These are phyloP conservation scores for Rhizoclosmatium globosum DNA, from an alignment of 192 early-diverging fungal genomes.

Conservation along the genomic window DNA sequence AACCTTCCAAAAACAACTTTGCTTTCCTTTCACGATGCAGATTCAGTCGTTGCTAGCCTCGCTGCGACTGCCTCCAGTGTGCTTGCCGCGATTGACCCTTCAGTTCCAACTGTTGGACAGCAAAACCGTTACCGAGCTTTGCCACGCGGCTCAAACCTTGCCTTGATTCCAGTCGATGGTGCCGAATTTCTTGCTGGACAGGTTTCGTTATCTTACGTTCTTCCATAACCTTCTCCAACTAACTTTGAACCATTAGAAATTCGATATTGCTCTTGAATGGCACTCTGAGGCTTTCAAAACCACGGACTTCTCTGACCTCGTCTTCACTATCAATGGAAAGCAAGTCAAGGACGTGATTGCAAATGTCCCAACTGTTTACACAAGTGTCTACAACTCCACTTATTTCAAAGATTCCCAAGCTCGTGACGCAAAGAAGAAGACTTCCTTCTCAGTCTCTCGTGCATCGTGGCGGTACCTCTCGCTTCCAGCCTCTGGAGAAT, in stretches of 20 bases:
- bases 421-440: constrained; percentile 37
- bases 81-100: constrained; percentile 24
- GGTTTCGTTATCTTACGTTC: background rate
- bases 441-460: constrained; percentile 56
- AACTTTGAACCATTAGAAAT: constrained; percentile 28
- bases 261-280: constrained; percentile 70
- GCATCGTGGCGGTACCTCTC: constrained; percentile 48
- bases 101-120: constrained; percentile 41
- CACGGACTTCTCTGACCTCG: constrained; percentile 46
- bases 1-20: too few species aligned
- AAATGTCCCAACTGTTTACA: constrained; percentile 32
- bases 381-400: constrained; percentile 54
- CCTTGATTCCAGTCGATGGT: constrained; percentile 44
- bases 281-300: constrained; percentile 53
- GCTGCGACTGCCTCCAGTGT: background rate
- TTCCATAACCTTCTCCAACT: background rate
- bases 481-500: constrained; percentile 55
- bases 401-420: constrained; percentile 52
- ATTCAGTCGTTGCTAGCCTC: background rate
- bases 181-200: constrained; percentile 66
- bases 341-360: constrained; percentile 45
- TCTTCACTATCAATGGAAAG: constrained; percentile 59
- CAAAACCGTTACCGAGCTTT: constrained; percentile 36
- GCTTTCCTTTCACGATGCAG: background rate
- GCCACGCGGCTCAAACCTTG: constrained; percentile 42